Base-by-base conservation (phyloP, 2,329 filamentous ascomycete species). In the Cercospora beticola region DNA sequence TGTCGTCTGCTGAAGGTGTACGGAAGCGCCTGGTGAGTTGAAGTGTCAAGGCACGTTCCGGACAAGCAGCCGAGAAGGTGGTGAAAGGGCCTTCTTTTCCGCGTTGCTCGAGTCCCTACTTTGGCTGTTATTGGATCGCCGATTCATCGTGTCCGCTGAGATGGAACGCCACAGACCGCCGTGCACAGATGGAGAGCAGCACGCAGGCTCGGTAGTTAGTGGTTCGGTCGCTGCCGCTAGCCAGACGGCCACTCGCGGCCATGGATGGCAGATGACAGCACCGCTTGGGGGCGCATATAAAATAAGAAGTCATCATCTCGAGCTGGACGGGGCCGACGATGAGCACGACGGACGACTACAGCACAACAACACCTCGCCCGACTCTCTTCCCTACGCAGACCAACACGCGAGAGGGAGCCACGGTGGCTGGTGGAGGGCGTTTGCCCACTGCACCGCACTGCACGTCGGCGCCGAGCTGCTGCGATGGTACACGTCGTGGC, bases 191-290 rank as follows among this genome's bases (percentile, higher is more conserved):
- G 59, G 12, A 21, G 33, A n/a, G 33, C 31, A 46, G 33, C 26
- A 62, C 26, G 59, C 59, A 30, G 33, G 59, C 59, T 62, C 59
- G 59, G 59, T n/a, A 62, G 59, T 62, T n/a, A 62, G 59, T 62
- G 59, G 33, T 43, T 62, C 59, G 59, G 59, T n/a, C n/a, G n/a
- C 33, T 21, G 26, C 59, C 26, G 36, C n/a, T 21, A 18, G 18
- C n/a, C n/a, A 26, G 33, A 26, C 33, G 23, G 33, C 36, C 36
- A 43, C 36, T 43, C 36, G 59, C 33, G 33, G 31, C 14, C 59
- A 43, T 62, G 33, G 21, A 10, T 16, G 23, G 30, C 59, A 62
- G 26, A 18, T 33, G 33, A 12, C n/a, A 60, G 57, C 57, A 36
- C 18, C 33, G 57, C 30, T 40, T 40, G 33, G 33, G 33, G 33